A percentile compares a stretch with the other conserved stretches of the same genome.
Evolutionary conservation across 2,329 filamentous ascomycete species (phyloP).

Genomic region (Metarhizium humberi): DNA sequence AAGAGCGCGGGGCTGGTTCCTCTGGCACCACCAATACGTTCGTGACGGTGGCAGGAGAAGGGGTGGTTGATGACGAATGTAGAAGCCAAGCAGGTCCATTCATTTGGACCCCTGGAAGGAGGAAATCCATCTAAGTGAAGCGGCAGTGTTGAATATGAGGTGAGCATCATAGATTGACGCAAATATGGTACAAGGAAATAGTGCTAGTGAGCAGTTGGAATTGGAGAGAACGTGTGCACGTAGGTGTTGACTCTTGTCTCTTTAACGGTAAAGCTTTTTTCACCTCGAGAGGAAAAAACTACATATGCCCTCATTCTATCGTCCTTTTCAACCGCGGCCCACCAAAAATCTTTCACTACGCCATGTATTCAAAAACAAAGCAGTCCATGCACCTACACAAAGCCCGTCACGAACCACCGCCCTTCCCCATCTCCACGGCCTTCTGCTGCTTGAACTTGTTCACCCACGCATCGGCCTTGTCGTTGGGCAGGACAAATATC

Average conservation of each 20-base stretch:
- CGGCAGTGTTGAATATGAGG: no score
- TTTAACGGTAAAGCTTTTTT: no score
- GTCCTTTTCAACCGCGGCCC: no score
- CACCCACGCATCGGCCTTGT: constrained; percentile 65
- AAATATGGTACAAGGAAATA: neutral
- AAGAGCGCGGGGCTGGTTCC: neutral
- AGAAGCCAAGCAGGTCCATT: neutral
- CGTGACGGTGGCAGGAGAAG: neutral
- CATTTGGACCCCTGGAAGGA: neutral
- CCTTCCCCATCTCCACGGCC: constrained; percentile 32
- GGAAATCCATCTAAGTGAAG: neutral
- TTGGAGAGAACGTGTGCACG: neutral
- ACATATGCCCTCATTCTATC: no score
- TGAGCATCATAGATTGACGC: no score
- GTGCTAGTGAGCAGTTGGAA: neutral
- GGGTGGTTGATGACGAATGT: neutral
- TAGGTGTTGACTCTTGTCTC: no score
- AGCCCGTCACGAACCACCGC: neutral
- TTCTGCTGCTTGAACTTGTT: constrained; percentile 74
- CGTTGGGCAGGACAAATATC: constrained; percentile 72
- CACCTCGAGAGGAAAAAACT: no score
- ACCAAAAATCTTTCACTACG: no score
- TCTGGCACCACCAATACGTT: neutral
- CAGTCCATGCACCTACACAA: no score
- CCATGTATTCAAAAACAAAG: no score